phyloP scores from a whole-genome alignment of 148 eudicot genomes.

The Nepenthes gracilis region DNA sequence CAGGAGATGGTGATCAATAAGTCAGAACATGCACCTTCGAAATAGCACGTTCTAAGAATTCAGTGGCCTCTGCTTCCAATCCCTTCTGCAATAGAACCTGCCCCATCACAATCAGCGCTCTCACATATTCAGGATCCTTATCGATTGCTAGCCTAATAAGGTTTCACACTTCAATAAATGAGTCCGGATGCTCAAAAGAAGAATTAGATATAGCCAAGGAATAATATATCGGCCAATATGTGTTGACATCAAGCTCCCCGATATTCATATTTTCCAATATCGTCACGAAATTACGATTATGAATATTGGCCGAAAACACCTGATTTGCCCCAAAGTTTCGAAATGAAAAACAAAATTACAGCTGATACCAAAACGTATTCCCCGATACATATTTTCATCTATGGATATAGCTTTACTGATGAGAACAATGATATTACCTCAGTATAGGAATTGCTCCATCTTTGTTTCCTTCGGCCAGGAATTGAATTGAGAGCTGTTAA shows the following conservation, averaged over 20 bases:
- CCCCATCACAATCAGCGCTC: conserved; percentile 68
- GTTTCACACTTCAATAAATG: background rate
- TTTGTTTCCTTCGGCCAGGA: conserved; percentile 35
- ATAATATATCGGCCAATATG: background rate
- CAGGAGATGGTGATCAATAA: background rate
- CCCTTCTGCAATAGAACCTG: conserved; percentile 36
- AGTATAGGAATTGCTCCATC: conserved; percentile 47
- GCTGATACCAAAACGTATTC: background rate
- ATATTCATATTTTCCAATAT: no score
- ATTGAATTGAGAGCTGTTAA: conserved; percentile 46
- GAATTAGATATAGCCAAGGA: conserved; percentile 7
- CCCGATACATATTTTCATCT: no score
- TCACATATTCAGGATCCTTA: conserved; percentile 68
- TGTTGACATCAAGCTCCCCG: no score
- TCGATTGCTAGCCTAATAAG: conserved; percentile 52
- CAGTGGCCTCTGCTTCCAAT: conserved; percentile 41
- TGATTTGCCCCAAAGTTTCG: no score
- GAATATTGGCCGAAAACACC: no score
- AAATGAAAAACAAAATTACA: background rate
- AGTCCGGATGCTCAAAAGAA: background rate
- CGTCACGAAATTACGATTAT: no score
- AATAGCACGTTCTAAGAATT: conserved; percentile 52
- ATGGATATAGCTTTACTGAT: background rate
- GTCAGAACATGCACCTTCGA: conserved; percentile 39
- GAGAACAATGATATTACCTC: conserved; percentile 29